These are phyloP conservation scores for Camelina sativa DNA, from an alignment of 345 rosid genomes.

Conservation along the genomic window DNA sequence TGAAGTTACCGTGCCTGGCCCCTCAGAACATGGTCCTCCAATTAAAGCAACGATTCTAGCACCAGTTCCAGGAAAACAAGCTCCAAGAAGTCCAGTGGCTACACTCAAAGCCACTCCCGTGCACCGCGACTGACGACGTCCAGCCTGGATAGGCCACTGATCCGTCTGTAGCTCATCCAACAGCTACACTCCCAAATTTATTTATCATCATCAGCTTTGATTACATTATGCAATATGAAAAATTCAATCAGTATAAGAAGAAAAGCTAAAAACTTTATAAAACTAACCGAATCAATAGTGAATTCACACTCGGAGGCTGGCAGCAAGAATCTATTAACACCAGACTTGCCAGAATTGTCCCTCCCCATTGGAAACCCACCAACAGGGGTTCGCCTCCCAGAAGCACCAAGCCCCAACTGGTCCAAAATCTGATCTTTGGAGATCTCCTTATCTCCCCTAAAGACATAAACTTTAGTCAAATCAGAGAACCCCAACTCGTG, in stretches of 20 bases:
- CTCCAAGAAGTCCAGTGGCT: slow-evolving; percentile 90
- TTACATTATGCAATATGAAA: not conserved
- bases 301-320: slow-evolving; percentile 97
- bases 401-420: slow-evolving; percentile 77
- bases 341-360: slow-evolving; percentile 52
- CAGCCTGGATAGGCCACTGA: slow-evolving; percentile 86
- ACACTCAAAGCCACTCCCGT: slow-evolving; percentile 98
- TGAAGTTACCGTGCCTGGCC: slow-evolving; percentile 93
- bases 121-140: slow-evolving; percentile 72
- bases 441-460: slow-evolving; percentile 86
- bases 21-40: slow-evolving; percentile 65
- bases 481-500: slow-evolving; percentile 93
- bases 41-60: slow-evolving; percentile 94
- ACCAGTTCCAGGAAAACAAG: slow-evolving; percentile 94
- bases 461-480: slow-evolving; percentile 89
- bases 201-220: not conserved
- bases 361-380: slow-evolving; percentile 65
- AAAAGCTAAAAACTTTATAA: slow-evolving; percentile 14
- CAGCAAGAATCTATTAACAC: slow-evolving; percentile 78
- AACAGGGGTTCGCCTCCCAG: slow-evolving; percentile 59
- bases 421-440: slow-evolving; percentile 84
- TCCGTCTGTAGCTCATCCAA: slow-evolving; percentile 96
- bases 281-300: slow-evolving; percentile 67
- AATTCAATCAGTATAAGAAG: not conserved
- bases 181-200: slow-evolving; percentile 50